phyloP scores from a whole-genome alignment of 768 basidiomycete species.

The Lactarius deliciosus region DNA sequence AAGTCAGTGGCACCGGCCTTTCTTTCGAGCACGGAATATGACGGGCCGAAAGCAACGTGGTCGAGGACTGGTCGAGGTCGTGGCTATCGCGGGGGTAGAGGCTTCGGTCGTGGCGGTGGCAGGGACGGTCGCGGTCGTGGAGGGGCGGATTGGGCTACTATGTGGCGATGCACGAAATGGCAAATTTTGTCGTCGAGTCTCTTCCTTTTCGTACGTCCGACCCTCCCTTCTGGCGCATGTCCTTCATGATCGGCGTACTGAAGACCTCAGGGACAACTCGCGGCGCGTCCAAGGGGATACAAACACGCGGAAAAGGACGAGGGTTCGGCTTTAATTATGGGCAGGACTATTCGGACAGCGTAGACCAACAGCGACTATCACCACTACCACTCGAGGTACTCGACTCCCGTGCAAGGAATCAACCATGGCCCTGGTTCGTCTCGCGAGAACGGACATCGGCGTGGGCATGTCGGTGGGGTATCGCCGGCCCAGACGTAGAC shows the following conservation, averaged over 20 bases:
- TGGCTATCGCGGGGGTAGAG: conserved; percentile 33
- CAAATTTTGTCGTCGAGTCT: too few relatives aligned
- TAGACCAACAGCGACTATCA: too few relatives aligned
- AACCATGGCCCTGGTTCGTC: too few relatives aligned
- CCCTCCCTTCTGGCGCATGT: neutral
- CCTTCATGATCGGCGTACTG: conserved; percentile 6
- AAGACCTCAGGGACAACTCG: neutral
- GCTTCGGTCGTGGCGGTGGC: conserved; percentile 33
- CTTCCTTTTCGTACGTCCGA: neutral
- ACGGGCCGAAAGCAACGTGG: conserved; percentile 26
- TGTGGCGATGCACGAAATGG: too few relatives aligned
- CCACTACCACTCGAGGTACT: too few relatives aligned
- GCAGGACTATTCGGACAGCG: too few relatives aligned
- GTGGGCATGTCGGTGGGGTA: too few relatives aligned
- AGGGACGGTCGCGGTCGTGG: conserved; percentile 33
- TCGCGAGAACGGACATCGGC: too few relatives aligned
- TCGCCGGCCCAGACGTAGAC: too few relatives aligned
- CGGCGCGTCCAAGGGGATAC: neutral
- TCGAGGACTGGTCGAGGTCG: conserved; percentile 32
- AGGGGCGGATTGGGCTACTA: too few relatives aligned
- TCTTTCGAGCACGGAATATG: conserved; percentile 1
- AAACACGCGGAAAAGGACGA: neutral
- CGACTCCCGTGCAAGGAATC: too few relatives aligned
- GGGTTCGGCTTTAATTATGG: neutral
- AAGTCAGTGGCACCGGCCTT: neutral